Evolutionary conservation across 768 basidiomycete species (phyloP), one percentile per base, ranked within the genome.

Genomic region (Boletus fagicola): DNA sequence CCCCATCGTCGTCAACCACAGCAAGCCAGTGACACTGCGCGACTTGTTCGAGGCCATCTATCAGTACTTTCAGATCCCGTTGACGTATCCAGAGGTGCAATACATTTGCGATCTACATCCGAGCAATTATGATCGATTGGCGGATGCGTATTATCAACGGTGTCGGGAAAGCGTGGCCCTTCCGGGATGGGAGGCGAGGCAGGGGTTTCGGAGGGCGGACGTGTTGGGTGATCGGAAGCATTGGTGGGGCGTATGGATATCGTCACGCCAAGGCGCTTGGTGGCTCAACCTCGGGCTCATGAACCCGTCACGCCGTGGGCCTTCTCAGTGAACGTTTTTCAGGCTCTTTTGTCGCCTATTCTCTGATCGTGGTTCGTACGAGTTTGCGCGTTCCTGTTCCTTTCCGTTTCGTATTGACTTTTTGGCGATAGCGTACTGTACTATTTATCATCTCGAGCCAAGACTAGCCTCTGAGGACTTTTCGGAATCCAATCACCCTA

Each of bases 41-140:
- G 80, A 83, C 60, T 48, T 84, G 59, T 68, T 86, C 24, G 71
- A 78, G 38, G 79, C 76, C 10, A 76, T 86, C 18, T 76, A 81
- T 61, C 63, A 67, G 0, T 83, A 82, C 65, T 76, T 84, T 64
- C 81, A 76, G 54, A 63, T 55, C 26, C 76, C 75, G 3, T 62
- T 86, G 44, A 76, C 76, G 5, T 58, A 57, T 9, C 45, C 56
- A 0, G 72, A 77, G 47, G 68, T 69, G 48, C 52, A 51, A 4
- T 59, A 67, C 44, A 49, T 76, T 18, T 53, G 57, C 48, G 6
- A 49, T 0, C 22, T 67, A 31, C 31, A 62, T 28, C 59, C 60
- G 43, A 60, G 55, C 28, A 69, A 66, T 24, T 67, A 67, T 22
- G 24, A 51, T 40, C 46, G 47, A 39, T 18, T 75, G 60, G 49